Conservation (phyloP, 805 yeast genomes). For the Kregervanrija fluxuum region DNA sequence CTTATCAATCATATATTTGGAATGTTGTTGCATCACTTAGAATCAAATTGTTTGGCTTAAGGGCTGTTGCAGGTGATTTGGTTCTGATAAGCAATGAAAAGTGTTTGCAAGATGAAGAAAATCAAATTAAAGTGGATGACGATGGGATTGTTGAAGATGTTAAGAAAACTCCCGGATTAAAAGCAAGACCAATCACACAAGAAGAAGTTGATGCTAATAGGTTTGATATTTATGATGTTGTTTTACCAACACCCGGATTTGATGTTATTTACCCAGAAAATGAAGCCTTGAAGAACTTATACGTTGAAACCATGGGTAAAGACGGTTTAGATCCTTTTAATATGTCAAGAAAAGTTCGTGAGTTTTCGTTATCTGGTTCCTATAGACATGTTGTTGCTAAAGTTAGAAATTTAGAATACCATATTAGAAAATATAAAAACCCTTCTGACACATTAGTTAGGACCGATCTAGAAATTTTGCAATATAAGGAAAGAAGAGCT, state of each 20-base stretch:
- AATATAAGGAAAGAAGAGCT: conserved; percentile 17
- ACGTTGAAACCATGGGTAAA: conserved; percentile 63
- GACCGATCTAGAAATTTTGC: conserved; percentile 65
- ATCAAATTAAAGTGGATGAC: conserved; percentile 27
- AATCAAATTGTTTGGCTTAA: conserved; percentile 59
- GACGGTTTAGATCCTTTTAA: conserved; percentile 80
- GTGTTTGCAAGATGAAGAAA: conserved; percentile 15
- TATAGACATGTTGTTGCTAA: conserved; percentile 68
- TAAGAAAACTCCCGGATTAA: conserved; percentile 44
- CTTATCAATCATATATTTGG: conserved; percentile 96
- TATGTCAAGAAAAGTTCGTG: conserved; percentile 80
- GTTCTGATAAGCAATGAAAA: conserved; percentile 40
- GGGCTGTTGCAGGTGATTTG: conserved; percentile 75
- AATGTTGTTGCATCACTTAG: conserved; percentile 77
- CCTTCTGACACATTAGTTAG: conserved; percentile 66
- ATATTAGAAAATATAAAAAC: conserved; percentile 51
- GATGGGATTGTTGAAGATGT: conserved; percentile 68
- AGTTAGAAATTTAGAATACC: conserved; percentile 58
- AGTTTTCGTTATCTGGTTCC: conserved; percentile 87
- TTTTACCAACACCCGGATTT: conserved; percentile 95
- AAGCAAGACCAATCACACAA: conserved; percentile 69
- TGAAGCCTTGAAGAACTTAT: conserved; percentile 48
- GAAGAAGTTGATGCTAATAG: conserved; percentile 57
- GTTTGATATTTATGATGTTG: conserved; percentile 72
- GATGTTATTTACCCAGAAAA: conserved; percentile 83